phyloP scores from a whole-genome alignment of 2,329 filamentous ascomycete genomes.

The Trichoderma oligosporum region DNA sequence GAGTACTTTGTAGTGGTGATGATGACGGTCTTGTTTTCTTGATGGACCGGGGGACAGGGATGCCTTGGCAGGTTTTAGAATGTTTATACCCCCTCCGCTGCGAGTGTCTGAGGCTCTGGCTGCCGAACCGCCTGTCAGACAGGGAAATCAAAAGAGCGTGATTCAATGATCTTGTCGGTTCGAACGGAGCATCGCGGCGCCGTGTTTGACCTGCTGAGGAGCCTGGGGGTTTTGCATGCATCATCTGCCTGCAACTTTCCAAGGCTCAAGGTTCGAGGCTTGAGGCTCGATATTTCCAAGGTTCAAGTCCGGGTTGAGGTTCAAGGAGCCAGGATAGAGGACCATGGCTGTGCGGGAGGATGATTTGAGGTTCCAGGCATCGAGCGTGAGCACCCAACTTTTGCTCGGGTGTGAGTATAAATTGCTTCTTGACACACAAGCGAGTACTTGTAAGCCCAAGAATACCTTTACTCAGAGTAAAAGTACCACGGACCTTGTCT shows the following conservation, averaged over 20 bases:
- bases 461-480: too few relatives aligned
- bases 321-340: too few relatives aligned
- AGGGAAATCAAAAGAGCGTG: background rate
- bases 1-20: slow-evolving; percentile 1
- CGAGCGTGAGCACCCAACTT: too few relatives aligned
- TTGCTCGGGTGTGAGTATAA: too few relatives aligned
- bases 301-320: background rate
- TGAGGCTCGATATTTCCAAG: too few relatives aligned
- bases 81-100: background rate
- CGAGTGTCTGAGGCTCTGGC: slow-evolving; percentile 11
- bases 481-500: too few relatives aligned
- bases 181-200: slow-evolving; percentile 3
- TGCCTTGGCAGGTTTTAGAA: background rate
- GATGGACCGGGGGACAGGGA: slow-evolving; percentile 6
- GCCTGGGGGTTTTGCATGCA: background rate
- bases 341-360: too few relatives aligned
- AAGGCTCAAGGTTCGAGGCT: background rate
- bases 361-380: too few relatives aligned
- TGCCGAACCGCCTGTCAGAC: background rate
- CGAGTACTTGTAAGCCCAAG: too few relatives aligned
- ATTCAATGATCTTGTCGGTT: background rate
- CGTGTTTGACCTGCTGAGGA: too few relatives aligned
- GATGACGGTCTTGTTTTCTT: background rate
- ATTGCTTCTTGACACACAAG: too few relatives aligned
- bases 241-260: background rate